These are phyloP conservation scores for Suillus placidus DNA, from an alignment of 768 basidiomycete genomes.

Conservation along the genomic window DNA sequence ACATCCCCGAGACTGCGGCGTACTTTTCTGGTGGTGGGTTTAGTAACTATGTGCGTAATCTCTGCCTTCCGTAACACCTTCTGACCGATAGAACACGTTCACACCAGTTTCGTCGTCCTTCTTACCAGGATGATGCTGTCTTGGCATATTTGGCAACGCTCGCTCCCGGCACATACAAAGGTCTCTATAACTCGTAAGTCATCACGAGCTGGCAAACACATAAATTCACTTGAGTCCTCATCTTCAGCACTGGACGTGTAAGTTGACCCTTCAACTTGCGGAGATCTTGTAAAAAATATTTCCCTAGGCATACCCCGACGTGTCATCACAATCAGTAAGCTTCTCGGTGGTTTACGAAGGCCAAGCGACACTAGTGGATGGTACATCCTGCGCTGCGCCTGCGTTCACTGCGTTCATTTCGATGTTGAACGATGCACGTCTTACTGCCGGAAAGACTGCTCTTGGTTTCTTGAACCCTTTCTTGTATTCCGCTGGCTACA, in stretches of 20 bases:
- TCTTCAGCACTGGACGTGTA: constrained; percentile 55
- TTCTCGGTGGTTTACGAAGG: constrained; percentile 55
- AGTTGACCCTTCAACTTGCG: constrained; percentile 20
- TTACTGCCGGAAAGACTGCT: constrained; percentile 42
- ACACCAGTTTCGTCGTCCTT: constrained; percentile 52
- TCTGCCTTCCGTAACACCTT: neutral
- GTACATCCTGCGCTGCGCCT: constrained; percentile 69
- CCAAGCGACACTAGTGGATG: constrained; percentile 42
- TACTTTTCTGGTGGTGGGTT: constrained; percentile 76
- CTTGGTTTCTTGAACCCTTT: constrained; percentile 74
- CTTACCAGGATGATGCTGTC: constrained; percentile 54
- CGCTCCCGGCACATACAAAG: constrained; percentile 52
- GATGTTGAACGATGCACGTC: constrained; percentile 64
- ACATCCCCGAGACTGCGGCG: constrained; percentile 61
- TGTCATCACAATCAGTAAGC: constrained; percentile 57
- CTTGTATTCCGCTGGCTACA: constrained; percentile 45
- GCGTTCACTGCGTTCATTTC: constrained; percentile 66
- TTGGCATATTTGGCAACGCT: constrained; percentile 46
- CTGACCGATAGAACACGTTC: neutral
- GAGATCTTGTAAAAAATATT: neutral
- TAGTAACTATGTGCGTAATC: constrained; percentile 59
- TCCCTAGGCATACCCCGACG: constrained; percentile 61
- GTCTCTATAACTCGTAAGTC: constrained; percentile 61
- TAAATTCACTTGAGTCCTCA: constrained; percentile 7
- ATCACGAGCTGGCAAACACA: neutral